Base-by-base conservation (phyloP, 164 flowering plant species). In the Umbilicus rupestris region DNA sequence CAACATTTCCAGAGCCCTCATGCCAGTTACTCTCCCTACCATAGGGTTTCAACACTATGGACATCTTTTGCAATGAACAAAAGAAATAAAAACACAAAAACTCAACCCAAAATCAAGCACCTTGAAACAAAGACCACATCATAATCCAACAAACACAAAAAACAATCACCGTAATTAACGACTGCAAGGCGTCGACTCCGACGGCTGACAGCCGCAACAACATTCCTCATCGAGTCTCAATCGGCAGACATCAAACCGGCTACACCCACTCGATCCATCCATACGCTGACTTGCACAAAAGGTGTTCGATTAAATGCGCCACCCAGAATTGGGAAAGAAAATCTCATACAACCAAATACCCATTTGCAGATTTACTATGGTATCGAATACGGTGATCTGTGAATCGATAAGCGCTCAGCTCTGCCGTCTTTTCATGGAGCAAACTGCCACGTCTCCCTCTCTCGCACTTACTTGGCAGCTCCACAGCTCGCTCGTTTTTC, bases 151-250 rank as follows among this genome's bases (percentile, higher is more conserved):
- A 6, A n/a, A 49, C 24, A 19, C 11, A 26, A 29, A 26, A 14
- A 0, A 3, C 16, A 14, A 3, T 55, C 28, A 55, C 60, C 60
- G 33, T 26, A 55, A 55, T 28, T 55, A 19, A 55, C 5, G 19
- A 26, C 9, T 28, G 60, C 17, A 55, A 55, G 60, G 60, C 33
- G 60, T 55, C 60, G 35, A 55, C 19, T 55, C 33, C 60, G 60
- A 55, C 33, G 60, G 60, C 19, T 11, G 33, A 55, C 17, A 55
- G 60, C 60, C 17, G 60, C 60, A 55, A 55, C 60, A 55, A 55
- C 60, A 29, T 55, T 55, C 60, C 60, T 55, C 60, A 55, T 55
- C 60, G 28, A 28, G 33, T 28, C 19, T 55, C 6, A 55, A 55
- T 55, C 60, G 33, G 60, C 17, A 14, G 19, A 55, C 31, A 55